These are phyloP conservation scores for Taphrina communis DNA, from an alignment of 1,139 yeast genomes.

Conservation along the genomic window DNA sequence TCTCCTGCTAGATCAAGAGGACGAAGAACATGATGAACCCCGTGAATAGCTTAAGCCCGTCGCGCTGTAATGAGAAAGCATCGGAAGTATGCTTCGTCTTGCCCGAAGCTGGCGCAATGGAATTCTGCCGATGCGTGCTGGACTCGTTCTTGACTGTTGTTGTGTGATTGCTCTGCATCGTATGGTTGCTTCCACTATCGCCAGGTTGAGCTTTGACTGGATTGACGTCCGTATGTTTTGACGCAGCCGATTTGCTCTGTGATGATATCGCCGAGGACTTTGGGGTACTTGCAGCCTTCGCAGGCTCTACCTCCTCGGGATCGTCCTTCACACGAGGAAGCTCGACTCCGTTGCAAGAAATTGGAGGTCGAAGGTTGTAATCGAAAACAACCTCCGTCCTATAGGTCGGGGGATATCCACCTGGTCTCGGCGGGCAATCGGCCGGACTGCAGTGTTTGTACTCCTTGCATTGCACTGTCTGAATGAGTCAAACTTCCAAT, in stretches of 20 bases:
- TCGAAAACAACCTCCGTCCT: slow-evolving; percentile 5
- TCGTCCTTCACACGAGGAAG: background rate
- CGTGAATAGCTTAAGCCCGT: background rate
- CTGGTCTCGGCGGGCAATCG: background rate
- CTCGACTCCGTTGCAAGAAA: slow-evolving; percentile 12
- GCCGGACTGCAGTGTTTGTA: slow-evolving; percentile 7
- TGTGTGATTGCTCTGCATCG: background rate
- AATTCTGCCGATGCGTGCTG: background rate
- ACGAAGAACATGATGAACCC: background rate
- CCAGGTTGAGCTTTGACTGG: background rate
- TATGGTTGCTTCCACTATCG: background rate
- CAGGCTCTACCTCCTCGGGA: background rate
- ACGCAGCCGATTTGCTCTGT: background rate
- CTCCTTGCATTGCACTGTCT: slow-evolving; percentile 3
- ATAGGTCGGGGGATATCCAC: slow-evolving; percentile 7
- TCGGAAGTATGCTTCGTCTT: background rate
- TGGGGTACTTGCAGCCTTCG: background rate
- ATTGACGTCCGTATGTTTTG: background rate
- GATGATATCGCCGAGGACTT: background rate
- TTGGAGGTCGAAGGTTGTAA: background rate
- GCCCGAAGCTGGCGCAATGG: background rate
- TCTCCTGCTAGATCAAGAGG: no score
- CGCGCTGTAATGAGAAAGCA: background rate
- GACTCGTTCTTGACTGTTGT: background rate
- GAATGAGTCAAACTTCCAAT: background rate